Base-by-base conservation (phyloP, 2,329 filamentous ascomycete species). In the Talaromyces sp. region DNA sequence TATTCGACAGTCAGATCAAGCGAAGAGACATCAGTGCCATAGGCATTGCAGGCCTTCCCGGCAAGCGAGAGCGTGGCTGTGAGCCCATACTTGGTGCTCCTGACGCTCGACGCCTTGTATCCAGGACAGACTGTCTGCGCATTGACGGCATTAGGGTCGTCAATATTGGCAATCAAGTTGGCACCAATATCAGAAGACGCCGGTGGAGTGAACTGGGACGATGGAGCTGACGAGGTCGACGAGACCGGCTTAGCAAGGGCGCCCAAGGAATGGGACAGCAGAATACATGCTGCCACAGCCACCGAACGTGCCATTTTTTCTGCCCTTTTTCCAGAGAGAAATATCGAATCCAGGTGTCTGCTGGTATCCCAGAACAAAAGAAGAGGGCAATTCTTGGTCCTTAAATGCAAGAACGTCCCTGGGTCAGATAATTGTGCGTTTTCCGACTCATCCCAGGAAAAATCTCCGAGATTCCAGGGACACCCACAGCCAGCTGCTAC, bases 21-120 rank as follows among this genome's bases (percentile, higher is more conserved):
- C 4, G 82, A 77, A 26, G 86, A 80, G 29, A 96, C 78, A 69
- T 96, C 91, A 8, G 82, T 88, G 0, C 91, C 91, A 64, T 93
- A 96, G 24, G 86, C 83, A 72, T 93, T 89, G 78, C 91, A 86
- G 3, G 83, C 70, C 24, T 76, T 65, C 3, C 84, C 84, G 41
- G 82, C 82, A 58, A 86, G 70, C 0, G 67, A 75, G 66, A 86
- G 68, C 4, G 74, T 78, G 8, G 84, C 84, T 2, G 76, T 81
- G 56, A 86, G 75, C 3, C 83, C 83, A 62, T 72, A 69, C 4
- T 72, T 65, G 13, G 74, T 79, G 26, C 78, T 71, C 49, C 78
- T 65, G 11, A 86, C 75, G 62, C 80, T 73, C 2, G 77, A 81
- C 2, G 83, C 84, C 58, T 71, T 82, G 69, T 86, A 87, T 0